Evolutionary conservation across 345 rosid species (phyloP).

Genomic region (Isatis tinctoria): DNA sequence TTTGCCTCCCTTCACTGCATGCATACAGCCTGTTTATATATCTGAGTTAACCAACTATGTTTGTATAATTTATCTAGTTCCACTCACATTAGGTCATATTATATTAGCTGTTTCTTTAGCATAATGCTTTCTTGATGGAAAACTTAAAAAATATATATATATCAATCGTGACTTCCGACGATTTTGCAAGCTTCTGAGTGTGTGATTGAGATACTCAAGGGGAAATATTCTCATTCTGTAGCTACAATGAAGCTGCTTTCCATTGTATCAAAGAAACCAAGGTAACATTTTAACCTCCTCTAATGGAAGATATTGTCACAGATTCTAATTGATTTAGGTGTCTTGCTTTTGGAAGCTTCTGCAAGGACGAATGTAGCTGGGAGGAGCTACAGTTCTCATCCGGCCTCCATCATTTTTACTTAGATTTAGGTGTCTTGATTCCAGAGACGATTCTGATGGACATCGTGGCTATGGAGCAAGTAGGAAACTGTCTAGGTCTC

Average conservation of each 20-base stretch:
- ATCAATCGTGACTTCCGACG: too few relatives aligned
- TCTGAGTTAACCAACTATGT: not conserved
- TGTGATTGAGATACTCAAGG: slow-evolving; percentile 93
- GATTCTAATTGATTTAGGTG: too few relatives aligned
- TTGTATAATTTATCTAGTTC: not conserved
- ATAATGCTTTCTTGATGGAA: not conserved
- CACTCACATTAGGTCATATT: not conserved
- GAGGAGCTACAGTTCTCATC: too few relatives aligned
- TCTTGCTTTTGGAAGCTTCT: too few relatives aligned
- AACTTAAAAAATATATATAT: too few relatives aligned
- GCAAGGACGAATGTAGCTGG: too few relatives aligned
- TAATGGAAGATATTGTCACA: not conserved
- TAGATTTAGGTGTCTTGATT: too few relatives aligned
- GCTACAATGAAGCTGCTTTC: slow-evolving; percentile 89
- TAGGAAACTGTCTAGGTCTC: too few relatives aligned
- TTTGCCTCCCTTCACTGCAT: not conserved
- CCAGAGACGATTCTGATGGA: too few relatives aligned
- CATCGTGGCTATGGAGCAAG: too few relatives aligned
- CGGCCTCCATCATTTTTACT: too few relatives aligned
- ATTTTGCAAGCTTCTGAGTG: slow-evolving; percentile 91
- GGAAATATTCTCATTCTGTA: slow-evolving; percentile 95
- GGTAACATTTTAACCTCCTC: slow-evolving; percentile 33
- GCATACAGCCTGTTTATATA: not conserved
- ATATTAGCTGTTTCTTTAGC: not conserved
- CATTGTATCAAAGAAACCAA: slow-evolving; percentile 89